Evolutionary conservation across 805 yeast genomes (phyloP), one percentile per base, ranked within the genome.

Genomic region (Candida pseudoglaebosa): DNA sequence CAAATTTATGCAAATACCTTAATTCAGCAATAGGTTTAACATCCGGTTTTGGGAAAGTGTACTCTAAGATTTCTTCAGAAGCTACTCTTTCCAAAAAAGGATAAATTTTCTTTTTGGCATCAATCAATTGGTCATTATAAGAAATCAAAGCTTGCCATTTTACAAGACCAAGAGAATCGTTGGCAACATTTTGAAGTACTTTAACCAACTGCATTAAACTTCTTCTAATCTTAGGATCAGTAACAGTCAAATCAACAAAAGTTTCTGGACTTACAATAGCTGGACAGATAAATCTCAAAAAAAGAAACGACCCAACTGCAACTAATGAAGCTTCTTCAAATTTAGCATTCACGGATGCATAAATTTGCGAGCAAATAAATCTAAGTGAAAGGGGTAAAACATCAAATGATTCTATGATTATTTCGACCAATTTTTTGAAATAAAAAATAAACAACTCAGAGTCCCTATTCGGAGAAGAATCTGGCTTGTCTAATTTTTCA

Each of bases 231-330:
- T 58, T 64, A 3, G 59, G 55, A 38, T 54, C 51, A 8, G 50
- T 47, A 4, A 53, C 47, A 2, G 56, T 47, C 20, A 64, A 49
- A 32, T 56, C 61, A 35, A 68, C 62, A 40, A 59, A 71, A 5
- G 82, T 70, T 41, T 86, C 95, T 0, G 97, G 97, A 24, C 88
- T 80, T 10, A 90, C 90, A 49, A 90, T 80, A 0, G 95, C 95
- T 9, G 98, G 97, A 55, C 95, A 89, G 46, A 89, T 75, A 58
- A 82, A 86, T 43, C 96, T 67, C 48, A 91, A 67, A 52, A 91
- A 90, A 39, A 91, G 67, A 55, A 85, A 91, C 0, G 95, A 89
- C 0, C 96, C 95, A 19, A 88, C 83, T 1, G 95, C 88, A 28
- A 80, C 69, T 18, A 67, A 45, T 28, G 75, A 67, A 32, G 82